A percentile compares a stretch with the other conserved stretches of the same genome.
Evolutionary conservation across 306 rosid genomes (phyloP).

Genomic region (Echinosophora koreensis): DNA sequence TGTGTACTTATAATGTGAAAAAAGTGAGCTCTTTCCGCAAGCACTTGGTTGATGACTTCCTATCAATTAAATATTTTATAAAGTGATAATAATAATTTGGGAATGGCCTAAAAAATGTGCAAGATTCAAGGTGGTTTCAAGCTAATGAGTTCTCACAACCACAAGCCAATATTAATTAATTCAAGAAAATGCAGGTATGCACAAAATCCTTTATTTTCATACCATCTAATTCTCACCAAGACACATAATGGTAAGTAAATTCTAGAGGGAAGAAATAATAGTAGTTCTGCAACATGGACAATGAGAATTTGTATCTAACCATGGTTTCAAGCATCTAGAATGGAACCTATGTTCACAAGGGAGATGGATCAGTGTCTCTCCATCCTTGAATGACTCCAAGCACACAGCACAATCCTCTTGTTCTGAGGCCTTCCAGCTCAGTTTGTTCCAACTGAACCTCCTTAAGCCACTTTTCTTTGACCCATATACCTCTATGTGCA

Average conservation of each 20-base stretch:
- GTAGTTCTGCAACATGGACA: conserved; percentile 90
- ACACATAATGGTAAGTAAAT: background rate
- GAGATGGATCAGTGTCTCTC: conserved; percentile 64
- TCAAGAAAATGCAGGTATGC: background rate
- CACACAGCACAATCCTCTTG: conserved; percentile 81
- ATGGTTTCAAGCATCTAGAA: conserved; percentile 75
- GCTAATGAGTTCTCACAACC: background rate
- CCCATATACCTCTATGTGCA: conserved; percentile 54
- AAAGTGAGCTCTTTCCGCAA: background rate
- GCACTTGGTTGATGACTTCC: background rate
- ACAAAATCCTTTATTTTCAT: conserved; percentile 11
- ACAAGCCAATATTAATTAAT: background rate
- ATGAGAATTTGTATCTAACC: conserved; percentile 71
- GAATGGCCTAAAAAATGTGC: background rate
- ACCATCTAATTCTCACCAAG: background rate
- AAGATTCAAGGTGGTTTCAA: background rate
- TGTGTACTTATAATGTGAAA: background rate
- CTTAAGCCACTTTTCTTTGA: conserved; percentile 60
- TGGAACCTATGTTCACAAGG: conserved; percentile 91
- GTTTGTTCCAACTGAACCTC: conserved; percentile 72
- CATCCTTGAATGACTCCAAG: conserved; percentile 62
- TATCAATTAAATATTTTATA: no score
- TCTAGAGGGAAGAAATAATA: conserved; percentile 2
- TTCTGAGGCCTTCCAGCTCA: conserved; percentile 68
- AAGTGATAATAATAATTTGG: background rate